Percentiles rank a stretch among this genome's conserved stretches.
Evolutionary conservation across 2,329 filamentous ascomycete genomes (phyloP).

Genomic region (Colletotrichum scovillei): DNA sequence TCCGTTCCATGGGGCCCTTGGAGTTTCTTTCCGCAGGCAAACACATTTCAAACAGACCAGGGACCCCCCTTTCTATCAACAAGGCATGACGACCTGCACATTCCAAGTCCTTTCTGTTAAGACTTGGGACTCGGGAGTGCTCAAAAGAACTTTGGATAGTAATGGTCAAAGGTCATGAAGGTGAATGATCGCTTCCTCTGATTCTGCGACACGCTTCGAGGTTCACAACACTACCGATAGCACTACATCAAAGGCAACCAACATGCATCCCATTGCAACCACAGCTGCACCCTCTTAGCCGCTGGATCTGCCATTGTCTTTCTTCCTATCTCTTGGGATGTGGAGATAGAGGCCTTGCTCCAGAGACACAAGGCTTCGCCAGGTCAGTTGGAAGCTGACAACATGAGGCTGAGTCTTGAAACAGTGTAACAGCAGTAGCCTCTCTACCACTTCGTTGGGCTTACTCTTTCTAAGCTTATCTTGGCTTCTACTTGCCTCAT

Average conservation of each 20-base stretch:
- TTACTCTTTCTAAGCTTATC: not conserved
- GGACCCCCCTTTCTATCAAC: slow-evolving; percentile 19
- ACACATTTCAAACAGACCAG: slow-evolving; percentile 2
- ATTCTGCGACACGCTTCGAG: not conserved
- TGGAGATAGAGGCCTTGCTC: not conserved
- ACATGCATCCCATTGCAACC: not conserved
- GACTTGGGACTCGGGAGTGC: not conserved
- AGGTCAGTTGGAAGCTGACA: not conserved
- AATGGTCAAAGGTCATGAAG: not conserved
- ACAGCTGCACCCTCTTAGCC: not conserved
- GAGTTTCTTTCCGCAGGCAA: not conserved
- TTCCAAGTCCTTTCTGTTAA: not conserved
- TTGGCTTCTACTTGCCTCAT: not conserved
- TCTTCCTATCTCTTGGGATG: not conserved
- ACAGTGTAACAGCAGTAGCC: not conserved
- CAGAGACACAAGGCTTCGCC: not conserved
- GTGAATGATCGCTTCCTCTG: not conserved
- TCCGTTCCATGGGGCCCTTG: not conserved
- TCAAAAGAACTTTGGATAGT: not conserved
- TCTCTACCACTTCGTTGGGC: not conserved
- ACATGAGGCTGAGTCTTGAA: not conserved
- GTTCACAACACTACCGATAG: not conserved
- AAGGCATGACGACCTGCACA: not conserved
- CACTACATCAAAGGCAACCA: not conserved
- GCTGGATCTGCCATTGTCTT: not conserved